Conservation (phyloP, 495 filamentous ascomycete genomes). For the Haplographium delicatum region DNA sequence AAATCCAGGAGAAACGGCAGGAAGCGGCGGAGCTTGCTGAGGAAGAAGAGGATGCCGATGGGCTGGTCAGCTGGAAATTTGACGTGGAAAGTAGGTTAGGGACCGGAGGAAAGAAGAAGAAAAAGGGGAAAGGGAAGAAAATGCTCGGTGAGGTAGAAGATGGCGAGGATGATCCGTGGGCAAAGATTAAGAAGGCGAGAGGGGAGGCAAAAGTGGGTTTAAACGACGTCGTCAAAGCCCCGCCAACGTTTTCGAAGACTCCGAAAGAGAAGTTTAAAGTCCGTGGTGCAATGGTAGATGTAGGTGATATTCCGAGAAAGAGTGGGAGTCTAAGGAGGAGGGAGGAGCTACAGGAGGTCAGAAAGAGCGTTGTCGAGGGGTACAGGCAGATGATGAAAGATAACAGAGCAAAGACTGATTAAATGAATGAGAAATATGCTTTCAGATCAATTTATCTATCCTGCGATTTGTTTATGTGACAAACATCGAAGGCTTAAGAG, state of each 20-base stretch:
- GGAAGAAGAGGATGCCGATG: slow-evolving; percentile 57
- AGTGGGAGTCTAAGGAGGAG: slow-evolving; percentile 75
- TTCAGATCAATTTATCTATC: too few species aligned
- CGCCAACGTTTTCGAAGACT: slow-evolving; percentile 63
- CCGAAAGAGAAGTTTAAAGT: slow-evolving; percentile 68
- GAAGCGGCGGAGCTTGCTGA: slow-evolving; percentile 59
- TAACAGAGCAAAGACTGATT: slow-evolving; percentile 36
- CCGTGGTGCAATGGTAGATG: slow-evolving; percentile 63
- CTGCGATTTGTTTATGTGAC: too few species aligned
- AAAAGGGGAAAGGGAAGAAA: slow-evolving; percentile 37
- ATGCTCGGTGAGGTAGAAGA: slow-evolving; percentile 33
- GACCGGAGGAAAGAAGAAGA: slow-evolving; percentile 51
- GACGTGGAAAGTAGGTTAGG: slow-evolving; percentile 27
- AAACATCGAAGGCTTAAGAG: too few species aligned
- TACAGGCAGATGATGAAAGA: slow-evolving; percentile 77
- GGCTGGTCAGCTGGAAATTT: slow-evolving; percentile 50
- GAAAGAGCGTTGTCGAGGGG: slow-evolving; percentile 71
- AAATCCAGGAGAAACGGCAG: slow-evolving; percentile 50
- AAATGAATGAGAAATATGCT: too few species aligned
- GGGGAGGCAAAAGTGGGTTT: slow-evolving; percentile 55
- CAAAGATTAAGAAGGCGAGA: slow-evolving; percentile 55
- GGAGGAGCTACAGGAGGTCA: slow-evolving; percentile 73
- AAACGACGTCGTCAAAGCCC: slow-evolving; percentile 76
- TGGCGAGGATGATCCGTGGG: slow-evolving; percentile 77
- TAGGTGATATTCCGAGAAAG: slow-evolving; percentile 67